phyloP scores from a whole-genome alignment of 1,139 yeast species.

The Candida labiduridarum region DNA sequence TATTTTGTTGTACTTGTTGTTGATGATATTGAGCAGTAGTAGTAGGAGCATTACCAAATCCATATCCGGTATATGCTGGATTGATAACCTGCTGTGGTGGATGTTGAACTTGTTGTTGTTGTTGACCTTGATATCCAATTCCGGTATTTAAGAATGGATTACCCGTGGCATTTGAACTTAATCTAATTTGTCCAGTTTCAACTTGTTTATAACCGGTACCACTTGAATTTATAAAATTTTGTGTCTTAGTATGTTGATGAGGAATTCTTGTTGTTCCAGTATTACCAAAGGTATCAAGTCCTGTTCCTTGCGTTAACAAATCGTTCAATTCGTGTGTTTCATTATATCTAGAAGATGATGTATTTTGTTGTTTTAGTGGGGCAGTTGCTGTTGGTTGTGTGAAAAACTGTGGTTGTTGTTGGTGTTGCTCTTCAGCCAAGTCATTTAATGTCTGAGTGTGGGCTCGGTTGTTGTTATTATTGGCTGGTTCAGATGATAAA shows the following conservation, averaged over 20 bases:
- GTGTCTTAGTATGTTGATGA: slow-evolving; percentile 86
- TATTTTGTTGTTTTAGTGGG: slow-evolving; percentile 22
- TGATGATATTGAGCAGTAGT: neutral
- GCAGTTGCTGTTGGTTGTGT: slow-evolving; percentile 26
- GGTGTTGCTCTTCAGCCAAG: slow-evolving; percentile 28
- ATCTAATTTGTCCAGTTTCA: slow-evolving; percentile 34
- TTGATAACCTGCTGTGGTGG: slow-evolving; percentile 19
- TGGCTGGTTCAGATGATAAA: slow-evolving; percentile 29
- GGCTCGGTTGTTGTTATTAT: slow-evolving; percentile 16
- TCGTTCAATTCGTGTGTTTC: slow-evolving; percentile 75
- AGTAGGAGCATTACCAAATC: slow-evolving; percentile 72
- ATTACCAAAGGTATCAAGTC: slow-evolving; percentile 94
- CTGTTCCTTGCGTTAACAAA: slow-evolving; percentile 83
- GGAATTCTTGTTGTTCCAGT: slow-evolving; percentile 89
- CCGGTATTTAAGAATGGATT: slow-evolving; percentile 81
- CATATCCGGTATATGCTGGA: slow-evolving; percentile 80
- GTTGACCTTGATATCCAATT: slow-evolving; percentile 70
- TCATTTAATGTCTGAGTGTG: slow-evolving; percentile 25
- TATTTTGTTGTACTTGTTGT: slow-evolving; percentile 26
- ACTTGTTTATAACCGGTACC: slow-evolving; percentile 79
- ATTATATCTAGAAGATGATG: slow-evolving; percentile 44
- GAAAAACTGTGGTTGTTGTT: slow-evolving; percentile 25
- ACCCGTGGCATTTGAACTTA: slow-evolving; percentile 50
- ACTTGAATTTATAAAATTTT: slow-evolving; percentile 79
- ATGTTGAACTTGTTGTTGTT: slow-evolving; percentile 27